Percentiles rank a stretch among this genome's conserved stretches.
These are phyloP conservation scores for Microbotryum saponariae DNA, from an alignment of 1,284 basidiomycete genomes.

Conservation along the genomic window DNA sequence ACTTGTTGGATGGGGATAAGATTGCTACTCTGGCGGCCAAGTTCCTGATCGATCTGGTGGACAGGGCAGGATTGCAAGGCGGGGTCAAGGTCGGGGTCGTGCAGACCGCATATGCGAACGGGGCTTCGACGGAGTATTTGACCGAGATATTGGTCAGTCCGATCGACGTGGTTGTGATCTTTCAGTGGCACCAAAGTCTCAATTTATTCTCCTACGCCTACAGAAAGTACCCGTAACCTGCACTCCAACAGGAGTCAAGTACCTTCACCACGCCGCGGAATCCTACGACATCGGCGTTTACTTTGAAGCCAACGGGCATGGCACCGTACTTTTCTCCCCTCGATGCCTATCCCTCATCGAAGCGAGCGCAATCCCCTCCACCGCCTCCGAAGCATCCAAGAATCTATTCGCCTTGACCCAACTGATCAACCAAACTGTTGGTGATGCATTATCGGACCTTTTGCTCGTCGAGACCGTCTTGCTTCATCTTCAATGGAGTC, in stretches of 20 bases:
- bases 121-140: slow-evolving; percentile 88
- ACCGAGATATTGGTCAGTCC: slow-evolving; percentile 53
- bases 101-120: slow-evolving; percentile 98
- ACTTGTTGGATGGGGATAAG: slow-evolving; percentile 96
- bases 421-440: slow-evolving; percentile 96
- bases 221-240: slow-evolving; percentile 89
- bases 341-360: slow-evolving; percentile 48
- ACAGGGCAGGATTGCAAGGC: slow-evolving; percentile 62
- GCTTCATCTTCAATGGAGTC: slow-evolving; percentile 74
- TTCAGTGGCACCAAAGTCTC: not conserved
- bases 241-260: slow-evolving; percentile 94
- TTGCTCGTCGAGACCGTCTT: slow-evolving; percentile 90
- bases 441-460: slow-evolving; percentile 94
- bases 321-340: slow-evolving; percentile 89
- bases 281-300: slow-evolving; percentile 92
- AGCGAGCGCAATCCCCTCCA: slow-evolving; percentile 34
- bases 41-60: slow-evolving; percentile 86
- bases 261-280: slow-evolving; percentile 95
- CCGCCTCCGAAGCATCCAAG: slow-evolving; percentile 65
- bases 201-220: not conserved
- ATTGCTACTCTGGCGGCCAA: slow-evolving; percentile 89
- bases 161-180: too few species aligned
- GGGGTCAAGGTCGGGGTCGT: slow-evolving; percentile 78
- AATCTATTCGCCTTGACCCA: slow-evolving; percentile 68
- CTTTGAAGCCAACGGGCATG: slow-evolving; percentile 99